These are phyloP conservation scores for Solanum dulcamara DNA, from an alignment of 257 asterid genomes.

Conservation along the genomic window DNA sequence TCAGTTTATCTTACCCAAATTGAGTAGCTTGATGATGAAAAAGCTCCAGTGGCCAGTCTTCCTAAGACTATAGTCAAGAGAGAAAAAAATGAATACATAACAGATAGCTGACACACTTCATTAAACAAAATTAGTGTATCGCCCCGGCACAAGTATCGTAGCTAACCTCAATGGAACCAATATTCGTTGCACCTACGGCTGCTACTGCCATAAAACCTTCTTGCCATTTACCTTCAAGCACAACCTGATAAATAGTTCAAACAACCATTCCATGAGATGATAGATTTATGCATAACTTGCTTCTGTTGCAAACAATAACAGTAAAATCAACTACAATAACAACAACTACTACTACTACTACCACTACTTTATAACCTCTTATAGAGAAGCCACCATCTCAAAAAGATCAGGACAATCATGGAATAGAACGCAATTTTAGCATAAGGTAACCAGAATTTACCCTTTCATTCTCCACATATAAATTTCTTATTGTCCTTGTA, in stretches of 20 bases:
- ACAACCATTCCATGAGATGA: not conserved
- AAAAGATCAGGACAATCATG: not conserved
- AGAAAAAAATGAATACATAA: slow-evolving; percentile 1
- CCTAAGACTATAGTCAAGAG: not conserved
- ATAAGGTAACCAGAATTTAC: slow-evolving; percentile 18
- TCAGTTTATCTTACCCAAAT: not conserved
- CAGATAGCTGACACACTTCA: not conserved
- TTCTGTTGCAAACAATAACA: not conserved
- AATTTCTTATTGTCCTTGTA: slow-evolving; percentile 73
- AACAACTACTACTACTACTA: not conserved
- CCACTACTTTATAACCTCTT: not conserved
- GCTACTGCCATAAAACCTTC: slow-evolving; percentile 98
- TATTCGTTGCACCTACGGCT: slow-evolving; percentile 91
- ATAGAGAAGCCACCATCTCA: not conserved
- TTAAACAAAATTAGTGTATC: not conserved
- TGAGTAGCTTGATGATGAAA: not conserved
- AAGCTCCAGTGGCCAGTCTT: not conserved
- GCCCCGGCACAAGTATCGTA: not conserved
- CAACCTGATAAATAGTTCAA: slow-evolving; percentile 43
- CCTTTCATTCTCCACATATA: slow-evolving; percentile 91
- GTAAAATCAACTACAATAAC: not conserved
- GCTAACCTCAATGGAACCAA: slow-evolving; percentile 85
- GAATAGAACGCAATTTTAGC: not conserved
- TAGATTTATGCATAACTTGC: not conserved
- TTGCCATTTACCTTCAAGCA: slow-evolving; percentile 89